Conservation (phyloP, 2,329 filamentous ascomycete genomes). For the Aspergillus luchuensis region DNA sequence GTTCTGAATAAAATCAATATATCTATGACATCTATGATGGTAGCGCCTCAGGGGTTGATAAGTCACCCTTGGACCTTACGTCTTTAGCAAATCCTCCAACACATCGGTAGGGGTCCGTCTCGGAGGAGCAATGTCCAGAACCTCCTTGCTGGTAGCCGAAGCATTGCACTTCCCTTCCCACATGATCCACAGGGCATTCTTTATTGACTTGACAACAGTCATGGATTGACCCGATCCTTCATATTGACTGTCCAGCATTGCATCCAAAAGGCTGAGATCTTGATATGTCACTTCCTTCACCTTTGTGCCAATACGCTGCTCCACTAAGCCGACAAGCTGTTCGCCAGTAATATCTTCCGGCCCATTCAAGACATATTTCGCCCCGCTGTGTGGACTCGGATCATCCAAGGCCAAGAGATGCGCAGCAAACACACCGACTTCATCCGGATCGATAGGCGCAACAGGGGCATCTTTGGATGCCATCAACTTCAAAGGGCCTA, state of each 20-base stretch:
- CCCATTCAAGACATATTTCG: constrained; percentile 45
- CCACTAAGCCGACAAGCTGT: constrained; percentile 38
- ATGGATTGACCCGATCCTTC: constrained; percentile 21
- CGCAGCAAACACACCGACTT: constrained; percentile 42
- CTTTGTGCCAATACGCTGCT: constrained; percentile 33
- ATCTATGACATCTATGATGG: no score
- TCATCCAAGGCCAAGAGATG: constrained; percentile 38
- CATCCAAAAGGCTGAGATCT: constrained; percentile 36
- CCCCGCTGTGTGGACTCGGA: constrained; percentile 30
- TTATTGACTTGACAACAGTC: constrained; percentile 35
- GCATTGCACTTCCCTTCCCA: constrained; percentile 38
- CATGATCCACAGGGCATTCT: constrained; percentile 19
- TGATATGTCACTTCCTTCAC: constrained; percentile 34
- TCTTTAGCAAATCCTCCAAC: constrained; percentile 22
- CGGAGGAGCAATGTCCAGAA: constrained; percentile 34
- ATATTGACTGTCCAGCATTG: constrained; percentile 16
- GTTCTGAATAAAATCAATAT: no score
- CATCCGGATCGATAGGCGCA: constrained; percentile 35
- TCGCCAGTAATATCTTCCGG: constrained; percentile 43
- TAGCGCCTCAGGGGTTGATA: no score
- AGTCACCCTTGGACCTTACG: no score
- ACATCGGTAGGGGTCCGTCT: constrained; percentile 29
- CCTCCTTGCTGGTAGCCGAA: constrained; percentile 30
- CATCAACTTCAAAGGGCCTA: constrained; percentile 32
- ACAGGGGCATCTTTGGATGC: constrained; percentile 31